Evolutionary conservation across 441 rosid genomes (phyloP), one percentile per base, ranked within the genome.

Genomic region (Cnidoscolus chayamansa): DNA sequence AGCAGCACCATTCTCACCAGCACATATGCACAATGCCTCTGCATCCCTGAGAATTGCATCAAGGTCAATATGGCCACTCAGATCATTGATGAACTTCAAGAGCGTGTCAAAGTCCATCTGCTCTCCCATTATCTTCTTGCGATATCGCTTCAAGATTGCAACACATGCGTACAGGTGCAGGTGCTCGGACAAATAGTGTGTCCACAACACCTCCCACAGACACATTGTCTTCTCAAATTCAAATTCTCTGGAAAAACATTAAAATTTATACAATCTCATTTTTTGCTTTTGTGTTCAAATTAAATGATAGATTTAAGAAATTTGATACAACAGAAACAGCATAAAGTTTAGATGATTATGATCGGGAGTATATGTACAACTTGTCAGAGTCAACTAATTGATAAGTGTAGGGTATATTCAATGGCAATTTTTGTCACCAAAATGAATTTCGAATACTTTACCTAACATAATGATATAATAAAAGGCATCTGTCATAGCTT

Each of bases 61-160:
- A 15, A 91, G 88, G 75, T 96, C 92, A 35, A 96, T 88, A 57
- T 70, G 88, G 65, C 97, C 94, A 48, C 94, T 93, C 72, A 96
- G 86, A 81, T 92, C 99, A 2, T 93, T 96, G 71, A 92, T 96
- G 80, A 96, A 96, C 80, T 93, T 96, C 83, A 93, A 79, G 47
- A 96, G 96, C 0, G 97, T 89, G 83, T 95, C 99, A 6, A 95
- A 95, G 84, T 91, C 99, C 99, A 95, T 95, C 79, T 84, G 85
- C 74, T 90, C 94, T 63, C 97, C 94, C 69, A 93, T 91, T 72
- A 95, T 95, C 85, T 89, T 95, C 80, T 74, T 79, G 19, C 97
- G 96, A 78, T 83, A 83, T 43, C 96, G 89, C 92, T 95, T 95
- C 89, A 95, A 81, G 78, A 96, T 85, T 31, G 97, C 95, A 59